Evolutionary conservation across 805 yeast species (phyloP), one percentile per base, ranked within the genome.

Genomic region (Candida sakaeoensis): DNA sequence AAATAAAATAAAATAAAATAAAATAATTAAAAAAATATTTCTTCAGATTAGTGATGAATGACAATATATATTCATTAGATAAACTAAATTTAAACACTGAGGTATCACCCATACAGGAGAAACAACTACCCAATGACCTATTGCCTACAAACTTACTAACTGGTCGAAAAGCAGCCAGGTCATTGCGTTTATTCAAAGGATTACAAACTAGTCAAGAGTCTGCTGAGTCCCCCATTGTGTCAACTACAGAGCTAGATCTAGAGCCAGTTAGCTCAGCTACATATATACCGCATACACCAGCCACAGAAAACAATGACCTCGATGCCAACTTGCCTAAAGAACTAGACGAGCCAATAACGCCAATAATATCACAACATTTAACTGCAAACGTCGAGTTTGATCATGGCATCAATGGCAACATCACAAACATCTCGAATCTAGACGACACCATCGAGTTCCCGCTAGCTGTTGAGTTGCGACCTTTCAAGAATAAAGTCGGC

Each of bases 401-500:
- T 42, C 64, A 55, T 39, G 50, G 41, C 31, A 41, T 41, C 16
- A 43, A 53, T 33, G 68, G 68, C 10, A 58, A 55, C 41, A 58
- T 58, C 36, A 54, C 63, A 30, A 55, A 58, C 33, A 53, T 42
- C 13, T 32, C 43, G n/a, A n/a, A 43, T 3, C 17, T 38, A 10
- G 30, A 41, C 16, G 35, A 41, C 14, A 43, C 34, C 8, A 42
- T 42, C 13, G 17, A 32, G 13, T 84, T 70, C 48, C 85, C 89
- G 2, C 62, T 88, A 22, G 85, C 96, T 1, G 96, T 90, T 1
- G 97, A 91, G 57, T 64, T 91, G 43, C 78, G 86, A 39, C 98
- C 98, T 1, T 91, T 90, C 63, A 81, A 82, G 41, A 89, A 93
- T 57, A 89, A 86, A 55, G 98, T 93, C 16, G 99, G 99, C 6